phyloP scores from a whole-genome alignment of 2,329 filamentous ascomycete species.

The Colletotrichum sp. region DNA sequence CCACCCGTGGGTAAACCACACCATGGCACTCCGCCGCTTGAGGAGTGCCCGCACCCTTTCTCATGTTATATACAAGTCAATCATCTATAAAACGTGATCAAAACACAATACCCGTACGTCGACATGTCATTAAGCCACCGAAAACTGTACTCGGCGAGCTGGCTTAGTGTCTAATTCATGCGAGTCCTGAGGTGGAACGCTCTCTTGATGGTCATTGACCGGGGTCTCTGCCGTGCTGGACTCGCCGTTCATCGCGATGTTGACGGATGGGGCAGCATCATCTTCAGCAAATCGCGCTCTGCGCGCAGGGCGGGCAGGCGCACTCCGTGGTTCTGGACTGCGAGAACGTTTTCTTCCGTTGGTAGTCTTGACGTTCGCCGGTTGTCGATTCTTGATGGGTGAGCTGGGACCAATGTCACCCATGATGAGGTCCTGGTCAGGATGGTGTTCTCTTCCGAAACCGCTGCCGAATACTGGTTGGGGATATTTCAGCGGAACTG shows the following conservation, averaged over 20 bases:
- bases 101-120: neutral
- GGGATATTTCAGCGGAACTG: conserved; percentile 48
- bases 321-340: neutral
- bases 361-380: neutral
- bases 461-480: conserved; percentile 58
- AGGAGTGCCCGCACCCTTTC: neutral
- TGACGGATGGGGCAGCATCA: neutral
- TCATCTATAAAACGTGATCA: neutral
- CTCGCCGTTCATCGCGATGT: neutral
- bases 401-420: conserved; percentile 20
- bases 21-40: neutral
- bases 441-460: conserved; percentile 47
- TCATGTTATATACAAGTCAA: neutral
- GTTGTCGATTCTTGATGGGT: neutral
- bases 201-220: neutral
- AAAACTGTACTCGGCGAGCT: neutral
- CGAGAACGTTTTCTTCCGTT: conserved; percentile 29
- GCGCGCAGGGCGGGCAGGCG: conserved; percentile 31
- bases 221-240: neutral
- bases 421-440: conserved; percentile 51
- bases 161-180: neutral
- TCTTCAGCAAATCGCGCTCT: conserved; percentile 34
- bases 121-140: neutral
- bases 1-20: neutral
- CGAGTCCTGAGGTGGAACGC: neutral